Evolutionary conservation across 106 monocot genomes (phyloP), one percentile per base, ranked within the genome.

Genomic region (Allium fistulosum): DNA sequence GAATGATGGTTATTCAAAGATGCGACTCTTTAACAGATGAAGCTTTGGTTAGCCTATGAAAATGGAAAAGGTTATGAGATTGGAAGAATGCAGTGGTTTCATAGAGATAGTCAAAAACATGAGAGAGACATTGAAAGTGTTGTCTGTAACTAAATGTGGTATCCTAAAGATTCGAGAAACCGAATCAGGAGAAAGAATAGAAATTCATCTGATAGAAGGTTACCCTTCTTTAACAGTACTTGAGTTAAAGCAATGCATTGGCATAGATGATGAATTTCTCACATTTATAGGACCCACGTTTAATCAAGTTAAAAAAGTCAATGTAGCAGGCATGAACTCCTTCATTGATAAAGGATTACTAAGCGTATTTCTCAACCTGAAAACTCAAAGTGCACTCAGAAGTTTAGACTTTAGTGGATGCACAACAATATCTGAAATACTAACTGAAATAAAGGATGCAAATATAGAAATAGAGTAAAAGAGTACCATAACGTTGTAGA

Each of bases 221-320:
- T 65, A 67, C 52, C 67, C 67, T 26, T 27, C 8, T 11, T 53
- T 67, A 14, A 11, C 8, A 22, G 53, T 16, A 4, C 67, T 67
- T n/a, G 67, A 67, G 51, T 17, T 67, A 17, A 53, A 27, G 26
- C 26, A 27, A 26, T 67, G 67, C 52, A 9, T n/a, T 53, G 67
- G 67, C 12, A 14, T 67, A 7, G 49, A 27, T 10, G 67, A 67
- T 14, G 18, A 52, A 4, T 14, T 67, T 11, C 67, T 67, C 51
- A 26, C 52, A 11, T 12, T 4, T 17, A 49, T 67, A 7, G 51
- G 26, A 9, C 52, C 16, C 6, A 2, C 67, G 0, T 67, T 17
- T 53, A 53, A 53, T 53, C 10, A 51, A 52, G 67, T 27, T 11
- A 67, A n/a, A 13, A 8, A 53, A 10, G 22, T 67, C 10, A 53